Conservation (phyloP, 495 filamentous ascomycete species). For the Cairneyella variabilis region DNA sequence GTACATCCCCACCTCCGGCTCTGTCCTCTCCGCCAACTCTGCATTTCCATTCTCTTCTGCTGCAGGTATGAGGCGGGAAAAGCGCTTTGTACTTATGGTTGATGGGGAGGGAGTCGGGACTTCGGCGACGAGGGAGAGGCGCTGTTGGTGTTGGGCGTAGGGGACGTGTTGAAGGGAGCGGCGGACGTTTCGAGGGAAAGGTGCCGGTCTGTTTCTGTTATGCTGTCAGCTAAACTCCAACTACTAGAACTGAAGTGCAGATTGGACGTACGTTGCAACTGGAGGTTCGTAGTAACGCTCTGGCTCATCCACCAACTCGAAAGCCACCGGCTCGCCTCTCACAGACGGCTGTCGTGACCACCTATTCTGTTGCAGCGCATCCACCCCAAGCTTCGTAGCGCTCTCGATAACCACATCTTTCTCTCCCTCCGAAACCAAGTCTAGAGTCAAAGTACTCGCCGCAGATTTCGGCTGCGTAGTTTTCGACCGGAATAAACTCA, state of each 20-base stretch:
- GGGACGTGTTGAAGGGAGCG: conserved; percentile 17
- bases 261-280: conserved; percentile 9
- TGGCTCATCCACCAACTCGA: not conserved
- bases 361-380: no score
- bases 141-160: conserved; percentile 3
- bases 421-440: no score
- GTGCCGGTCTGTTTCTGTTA: not conserved
- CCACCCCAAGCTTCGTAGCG: no score
- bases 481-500: conserved; percentile 23
- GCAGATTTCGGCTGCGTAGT: conserved; percentile 8
- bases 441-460: no score
- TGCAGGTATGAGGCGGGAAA: no score
- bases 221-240: conserved; percentile 10
- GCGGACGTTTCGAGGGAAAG: conserved; percentile 6
- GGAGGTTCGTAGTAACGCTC: conserved; percentile 1
- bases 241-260: not conserved
- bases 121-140: conserved; percentile 24
- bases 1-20: conserved; percentile 18
- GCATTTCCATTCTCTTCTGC: not conserved
- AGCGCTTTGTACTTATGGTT: not conserved
- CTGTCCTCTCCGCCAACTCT: conserved; percentile 4
- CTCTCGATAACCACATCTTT: no score
- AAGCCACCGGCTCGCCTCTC: not conserved
- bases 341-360: not conserved
- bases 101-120: not conserved